Percentiles rank a stretch among this genome's conserved stretches.
Conservation (phyloP, 164 flowering plant species). For the Litsea cubeba region DNA sequence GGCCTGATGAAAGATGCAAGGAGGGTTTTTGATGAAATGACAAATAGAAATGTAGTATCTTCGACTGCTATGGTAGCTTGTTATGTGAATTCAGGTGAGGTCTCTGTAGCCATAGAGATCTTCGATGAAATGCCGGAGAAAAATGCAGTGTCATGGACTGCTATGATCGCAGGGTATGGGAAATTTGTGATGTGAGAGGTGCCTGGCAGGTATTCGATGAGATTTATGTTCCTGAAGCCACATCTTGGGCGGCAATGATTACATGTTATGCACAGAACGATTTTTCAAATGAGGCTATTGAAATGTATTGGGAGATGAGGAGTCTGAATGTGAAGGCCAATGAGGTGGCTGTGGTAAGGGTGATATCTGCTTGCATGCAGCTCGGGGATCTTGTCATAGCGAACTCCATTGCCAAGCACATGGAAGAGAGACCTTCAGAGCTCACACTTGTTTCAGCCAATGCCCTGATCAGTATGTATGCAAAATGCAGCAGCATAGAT, state of each 20-base stretch:
- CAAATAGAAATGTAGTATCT: too few species aligned
- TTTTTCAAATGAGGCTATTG: conserved; percentile 31
- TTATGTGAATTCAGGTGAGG: conserved; percentile 33
- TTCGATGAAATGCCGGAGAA: too few species aligned
- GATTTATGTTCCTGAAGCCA: conserved; percentile 14
- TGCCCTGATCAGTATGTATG: conserved; percentile 45
- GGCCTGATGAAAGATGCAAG: conserved; percentile 37
- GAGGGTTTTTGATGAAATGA: too few species aligned
- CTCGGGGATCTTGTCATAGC: conserved; percentile 29
- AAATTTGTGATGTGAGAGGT: conserved; percentile 29
- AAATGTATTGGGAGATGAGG: conserved; percentile 36
- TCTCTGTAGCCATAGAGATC: conserved; percentile 8
- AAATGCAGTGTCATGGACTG: conserved; percentile 25
- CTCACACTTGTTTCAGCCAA: conserved; percentile 28
- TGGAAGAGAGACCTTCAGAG: conserved; percentile 22
- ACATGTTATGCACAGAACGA: conserved; percentile 47
- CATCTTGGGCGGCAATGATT: conserved; percentile 39
- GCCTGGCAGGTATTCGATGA: conserved; percentile 31
- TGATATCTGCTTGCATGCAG: conserved; percentile 43
- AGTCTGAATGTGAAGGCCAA: conserved; percentile 17
- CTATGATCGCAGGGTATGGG: conserved; percentile 54
- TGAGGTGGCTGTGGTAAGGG: conserved; percentile 46
- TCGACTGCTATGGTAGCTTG: conserved; percentile 9
- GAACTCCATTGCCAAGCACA: conserved; percentile 13
- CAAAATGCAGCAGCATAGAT: conserved; percentile 36